Percentiles rank a stretch among this genome's conserved stretches.
Evolutionary conservation across 148 eudicot genomes (phyloP).

Genomic region (Camellia japonica): DNA sequence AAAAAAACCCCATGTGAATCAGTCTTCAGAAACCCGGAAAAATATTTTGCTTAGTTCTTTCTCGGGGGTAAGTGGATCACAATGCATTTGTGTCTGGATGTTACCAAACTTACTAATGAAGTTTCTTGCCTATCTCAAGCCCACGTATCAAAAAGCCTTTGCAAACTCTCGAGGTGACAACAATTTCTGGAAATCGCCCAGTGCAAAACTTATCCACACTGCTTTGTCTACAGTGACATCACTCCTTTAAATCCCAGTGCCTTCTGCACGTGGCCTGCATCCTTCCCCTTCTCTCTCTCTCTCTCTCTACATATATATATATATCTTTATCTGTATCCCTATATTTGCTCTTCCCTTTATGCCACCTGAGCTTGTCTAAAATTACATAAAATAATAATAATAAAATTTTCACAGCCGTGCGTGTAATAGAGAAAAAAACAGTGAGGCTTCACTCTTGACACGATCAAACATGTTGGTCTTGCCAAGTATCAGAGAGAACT

Average conservation of each 20-base stretch:
- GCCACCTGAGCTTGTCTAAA: conserved; percentile 7
- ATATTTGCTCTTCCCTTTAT: neutral
- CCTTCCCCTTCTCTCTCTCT: neutral
- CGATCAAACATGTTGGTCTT: conserved; percentile 34
- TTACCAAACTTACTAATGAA: too few species aligned
- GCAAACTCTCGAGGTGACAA: neutral
- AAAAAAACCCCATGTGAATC: neutral
- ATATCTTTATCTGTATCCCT: too few species aligned
- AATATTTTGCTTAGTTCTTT: neutral
- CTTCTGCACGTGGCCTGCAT: neutral
- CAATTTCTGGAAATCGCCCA: neutral
- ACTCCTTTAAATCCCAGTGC: neutral
- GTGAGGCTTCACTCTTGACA: conserved; percentile 20
- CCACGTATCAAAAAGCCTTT: neutral
- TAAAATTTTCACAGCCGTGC: neutral
- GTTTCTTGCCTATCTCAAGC: neutral
- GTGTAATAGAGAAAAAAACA: neutral
- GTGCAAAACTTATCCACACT: neutral
- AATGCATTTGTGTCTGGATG: neutral
- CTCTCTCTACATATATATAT: neutral
- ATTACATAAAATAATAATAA: neutral
- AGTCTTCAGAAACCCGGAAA: neutral
- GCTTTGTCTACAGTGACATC: neutral
- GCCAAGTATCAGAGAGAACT: conserved; percentile 42
- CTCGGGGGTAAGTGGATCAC: neutral